A percentile compares a stretch with the other conserved stretches of the same genome.
These are phyloP conservation scores for Endotrypanum monterogeii DNA, from an alignment of 208 protist species.

Conservation along the genomic window DNA sequence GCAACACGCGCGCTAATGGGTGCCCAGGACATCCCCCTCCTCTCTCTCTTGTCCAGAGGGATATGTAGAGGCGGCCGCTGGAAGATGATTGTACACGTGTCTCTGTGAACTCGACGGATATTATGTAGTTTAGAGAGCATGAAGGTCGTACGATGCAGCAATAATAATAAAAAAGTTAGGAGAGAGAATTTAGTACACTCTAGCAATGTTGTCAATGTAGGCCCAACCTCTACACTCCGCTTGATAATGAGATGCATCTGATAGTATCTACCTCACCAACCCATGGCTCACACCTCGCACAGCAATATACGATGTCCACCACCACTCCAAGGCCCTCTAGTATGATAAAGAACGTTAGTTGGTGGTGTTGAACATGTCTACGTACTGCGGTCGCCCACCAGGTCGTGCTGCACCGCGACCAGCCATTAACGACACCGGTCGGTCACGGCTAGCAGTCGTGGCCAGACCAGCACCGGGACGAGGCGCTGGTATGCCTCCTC, in stretches of 20 bases:
- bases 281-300: not conserved
- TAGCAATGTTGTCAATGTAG: not conserved
- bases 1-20: not conserved
- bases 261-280: not conserved
- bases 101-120: not conserved
- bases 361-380: conserved; percentile 79
- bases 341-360: conserved; percentile 2
- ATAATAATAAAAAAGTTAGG: too few species aligned
- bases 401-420: conserved; percentile 20
- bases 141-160: not conserved
- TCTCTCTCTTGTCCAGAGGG: not conserved
- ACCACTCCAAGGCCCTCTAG: not conserved
- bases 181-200: not conserved
- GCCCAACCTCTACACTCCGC: too few species aligned
- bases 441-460: conserved; percentile 2
- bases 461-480: not conserved
- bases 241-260: not conserved
- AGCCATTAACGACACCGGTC: conserved; percentile 27
- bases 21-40: not conserved
- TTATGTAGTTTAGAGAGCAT: not conserved
- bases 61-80: not conserved
- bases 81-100: not conserved
- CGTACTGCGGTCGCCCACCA: conserved; percentile 58
- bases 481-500: conserved; percentile 5
- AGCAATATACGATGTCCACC: not conserved